These are phyloP conservation scores for Pseudogymnoascus sp. DNA, from an alignment of 2,329 filamentous ascomycete species.

Conservation along the genomic window DNA sequence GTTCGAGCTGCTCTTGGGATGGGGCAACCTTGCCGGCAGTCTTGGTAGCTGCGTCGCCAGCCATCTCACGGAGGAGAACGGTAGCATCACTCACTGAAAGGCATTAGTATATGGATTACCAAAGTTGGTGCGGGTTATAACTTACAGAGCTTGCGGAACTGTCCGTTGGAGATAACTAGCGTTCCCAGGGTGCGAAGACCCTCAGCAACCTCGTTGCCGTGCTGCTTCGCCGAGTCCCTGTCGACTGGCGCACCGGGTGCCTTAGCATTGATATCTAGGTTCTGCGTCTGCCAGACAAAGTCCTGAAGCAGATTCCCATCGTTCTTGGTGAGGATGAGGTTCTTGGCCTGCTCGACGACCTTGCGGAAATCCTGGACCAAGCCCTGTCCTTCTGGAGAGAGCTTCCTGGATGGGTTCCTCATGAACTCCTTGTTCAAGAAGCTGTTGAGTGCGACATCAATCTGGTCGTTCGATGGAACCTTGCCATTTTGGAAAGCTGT, in stretches of 20 bases:
- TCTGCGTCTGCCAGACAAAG: conserved; percentile 89
- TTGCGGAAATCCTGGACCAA: conserved; percentile 69
- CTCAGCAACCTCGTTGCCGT: conserved; percentile 74
- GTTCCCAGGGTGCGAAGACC: conserved; percentile 82
- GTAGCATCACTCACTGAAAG: conserved; percentile 62
- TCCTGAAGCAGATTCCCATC: conserved; percentile 90
- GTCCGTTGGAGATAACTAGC: conserved; percentile 87
- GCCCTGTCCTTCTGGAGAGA: conserved; percentile 74
- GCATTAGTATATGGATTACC: background rate
- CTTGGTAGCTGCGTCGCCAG: conserved; percentile 77
- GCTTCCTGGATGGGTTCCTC: conserved; percentile 59
- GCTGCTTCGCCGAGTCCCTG: conserved; percentile 70
- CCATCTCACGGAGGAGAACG: conserved; percentile 79
- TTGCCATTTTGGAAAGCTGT: conserved; percentile 81
- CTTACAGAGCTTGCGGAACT: conserved; percentile 64
- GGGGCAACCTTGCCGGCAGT: conserved; percentile 69
- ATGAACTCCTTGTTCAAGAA: conserved; percentile 66
- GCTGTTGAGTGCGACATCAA: conserved; percentile 89
- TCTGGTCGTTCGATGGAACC: conserved; percentile 67
- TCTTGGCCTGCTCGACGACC: conserved; percentile 77
- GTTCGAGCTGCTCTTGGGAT: conserved; percentile 62
- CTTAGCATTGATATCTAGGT: conserved; percentile 55
- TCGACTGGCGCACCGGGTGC: conserved; percentile 59
- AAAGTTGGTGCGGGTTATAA: background rate
- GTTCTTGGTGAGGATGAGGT: conserved; percentile 85